phyloP scores from a whole-genome alignment of 345 rosid genomes.

The Euclidium syriacum region DNA sequence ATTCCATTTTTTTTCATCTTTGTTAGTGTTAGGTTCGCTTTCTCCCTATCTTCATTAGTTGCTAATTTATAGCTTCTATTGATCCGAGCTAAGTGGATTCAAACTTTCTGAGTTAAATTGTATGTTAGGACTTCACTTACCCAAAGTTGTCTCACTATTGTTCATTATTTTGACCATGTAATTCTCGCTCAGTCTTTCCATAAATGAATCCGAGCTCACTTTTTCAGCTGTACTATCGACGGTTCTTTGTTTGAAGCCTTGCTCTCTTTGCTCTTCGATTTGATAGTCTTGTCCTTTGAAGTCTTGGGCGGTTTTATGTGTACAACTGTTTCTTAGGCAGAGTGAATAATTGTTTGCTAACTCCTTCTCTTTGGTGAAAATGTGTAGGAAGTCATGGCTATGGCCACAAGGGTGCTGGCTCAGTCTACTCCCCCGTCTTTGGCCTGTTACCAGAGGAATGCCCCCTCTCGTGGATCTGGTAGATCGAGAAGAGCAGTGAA shows the following conservation, averaged over 20 bases:
- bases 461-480: constrained; percentile 43
- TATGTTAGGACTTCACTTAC: constrained; percentile 7
- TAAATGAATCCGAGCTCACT: neutral
- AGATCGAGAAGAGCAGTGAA: constrained; percentile 39
- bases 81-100: neutral
- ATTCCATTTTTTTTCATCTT: constrained; percentile 15
- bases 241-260: neutral
- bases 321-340: neutral
- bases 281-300: neutral
- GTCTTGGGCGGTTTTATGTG: neutral
- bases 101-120: neutral
- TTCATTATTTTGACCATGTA: neutral
- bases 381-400: constrained; percentile 31
- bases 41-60: neutral
- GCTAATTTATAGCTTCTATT: neutral
- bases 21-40: neutral
- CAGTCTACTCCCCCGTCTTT: constrained; percentile 59
- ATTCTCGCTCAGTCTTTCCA: neutral
- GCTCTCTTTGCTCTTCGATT: neutral
- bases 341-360: constrained; percentile 1
- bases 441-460: constrained; percentile 43
- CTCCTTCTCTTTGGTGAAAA: neutral
- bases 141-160: neutral
- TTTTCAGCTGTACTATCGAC: neutral
- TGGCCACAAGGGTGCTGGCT: constrained; percentile 74